Conservation (phyloP, 768 basidiomycete species). For the Podaxis carcinomalis region DNA sequence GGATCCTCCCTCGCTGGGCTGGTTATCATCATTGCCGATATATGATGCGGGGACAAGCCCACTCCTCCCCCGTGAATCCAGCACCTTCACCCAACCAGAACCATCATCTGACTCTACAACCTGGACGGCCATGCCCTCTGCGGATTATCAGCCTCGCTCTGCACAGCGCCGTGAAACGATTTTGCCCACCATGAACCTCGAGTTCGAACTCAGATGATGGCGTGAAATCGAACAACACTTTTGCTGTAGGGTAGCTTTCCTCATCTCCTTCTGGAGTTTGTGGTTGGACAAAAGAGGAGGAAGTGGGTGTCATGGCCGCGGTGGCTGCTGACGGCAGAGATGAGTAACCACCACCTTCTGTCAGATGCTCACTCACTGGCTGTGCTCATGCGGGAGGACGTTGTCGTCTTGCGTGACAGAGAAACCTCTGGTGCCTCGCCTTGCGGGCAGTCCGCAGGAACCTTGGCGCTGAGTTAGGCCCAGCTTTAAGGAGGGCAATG, state of each 20-base stretch:
- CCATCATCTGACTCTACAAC: slow-evolving; percentile 81
- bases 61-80: slow-evolving; percentile 48
- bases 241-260: slow-evolving; percentile 47
- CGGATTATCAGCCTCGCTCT: background rate
- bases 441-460: slow-evolving; percentile 60
- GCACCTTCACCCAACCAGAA: slow-evolving; percentile 83
- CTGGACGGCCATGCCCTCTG: slow-evolving; percentile 62
- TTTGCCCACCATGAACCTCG: slow-evolving; percentile 49
- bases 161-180: background rate
- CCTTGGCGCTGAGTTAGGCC: slow-evolving; percentile 32
- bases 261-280: slow-evolving; percentile 31
- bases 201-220: slow-evolving; percentile 79
- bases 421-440: slow-evolving; percentile 31
- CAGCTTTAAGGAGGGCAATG: background rate
- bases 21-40: slow-evolving; percentile 39
- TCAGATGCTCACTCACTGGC: slow-evolving; percentile 19
- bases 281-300: slow-evolving; percentile 53
- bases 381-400: slow-evolving; percentile 20
- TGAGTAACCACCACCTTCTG: background rate
- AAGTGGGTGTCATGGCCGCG: slow-evolving; percentile 31
- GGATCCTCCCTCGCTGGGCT: slow-evolving; percentile 16
- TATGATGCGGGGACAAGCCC: slow-evolving; percentile 88
- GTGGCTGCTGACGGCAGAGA: slow-evolving; percentile 13
- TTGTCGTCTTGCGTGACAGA: slow-evolving; percentile 15
- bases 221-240: slow-evolving; percentile 70